These are phyloP conservation scores for Chlorociboria aeruginascens DNA, from an alignment of 495 filamentous ascomycete species.

Conservation along the genomic window DNA sequence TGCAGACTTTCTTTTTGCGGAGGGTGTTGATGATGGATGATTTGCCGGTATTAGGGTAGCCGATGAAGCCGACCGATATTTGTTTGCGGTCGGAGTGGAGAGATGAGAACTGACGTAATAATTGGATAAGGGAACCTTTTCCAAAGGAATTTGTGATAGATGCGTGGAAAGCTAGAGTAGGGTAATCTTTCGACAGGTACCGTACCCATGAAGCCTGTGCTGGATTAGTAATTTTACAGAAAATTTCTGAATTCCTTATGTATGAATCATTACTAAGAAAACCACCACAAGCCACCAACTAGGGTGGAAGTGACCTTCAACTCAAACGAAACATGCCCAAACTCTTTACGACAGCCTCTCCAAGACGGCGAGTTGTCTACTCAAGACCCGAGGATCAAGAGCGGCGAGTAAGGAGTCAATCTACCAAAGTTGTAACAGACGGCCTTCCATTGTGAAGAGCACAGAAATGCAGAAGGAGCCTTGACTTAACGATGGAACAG, in stretches of 20 bases:
- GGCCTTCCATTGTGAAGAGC: constrained; percentile 50
- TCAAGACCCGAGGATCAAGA: constrained; percentile 42
- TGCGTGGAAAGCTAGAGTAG: constrained; percentile 88
- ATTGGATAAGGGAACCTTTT: constrained; percentile 66
- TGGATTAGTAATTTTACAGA: constrained; percentile 19
- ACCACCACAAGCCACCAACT: constrained; percentile 46
- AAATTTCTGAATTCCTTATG: constrained; percentile 34
- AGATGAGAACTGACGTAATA: constrained; percentile 82
- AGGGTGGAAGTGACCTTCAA: constrained; percentile 56
- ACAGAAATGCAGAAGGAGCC: constrained; percentile 50
- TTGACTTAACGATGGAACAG: constrained; percentile 79
- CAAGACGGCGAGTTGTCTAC: constrained; percentile 78
- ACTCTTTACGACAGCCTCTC: constrained; percentile 59
- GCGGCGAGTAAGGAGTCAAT: constrained; percentile 62
- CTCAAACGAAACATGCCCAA: constrained; percentile 58
- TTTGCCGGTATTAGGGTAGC: constrained; percentile 83
- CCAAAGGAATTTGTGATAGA: constrained; percentile 87
- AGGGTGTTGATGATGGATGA: constrained; percentile 89
- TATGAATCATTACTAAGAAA: constrained; percentile 99
- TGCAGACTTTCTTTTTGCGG: constrained; percentile 84
- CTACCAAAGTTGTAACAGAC: constrained; percentile 99
- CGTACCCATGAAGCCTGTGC: constrained; percentile 76
- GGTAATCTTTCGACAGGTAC: constrained; percentile 69
- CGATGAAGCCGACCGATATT: constrained; percentile 78
- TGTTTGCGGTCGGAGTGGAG: constrained; percentile 89